Evolutionary conservation across 129 eudicot species (phyloP), one percentile per base, ranked within the genome.

Genomic region (Flaveria brownii): DNA sequence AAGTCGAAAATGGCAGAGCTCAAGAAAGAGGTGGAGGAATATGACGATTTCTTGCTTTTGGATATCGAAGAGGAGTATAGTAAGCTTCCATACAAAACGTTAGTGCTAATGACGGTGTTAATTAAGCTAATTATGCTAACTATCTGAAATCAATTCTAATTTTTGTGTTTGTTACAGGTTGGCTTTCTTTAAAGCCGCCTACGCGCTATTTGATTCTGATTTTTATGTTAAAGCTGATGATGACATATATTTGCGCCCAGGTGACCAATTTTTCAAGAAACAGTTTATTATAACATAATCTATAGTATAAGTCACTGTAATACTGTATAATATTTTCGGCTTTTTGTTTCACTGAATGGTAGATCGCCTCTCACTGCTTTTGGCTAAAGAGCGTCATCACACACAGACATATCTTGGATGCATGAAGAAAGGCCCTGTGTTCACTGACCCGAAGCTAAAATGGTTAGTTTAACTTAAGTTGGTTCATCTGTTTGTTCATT

Each of bases 21-120:
- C 23, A 85, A 30, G 77, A 84, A 83, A 85, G 98, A 94, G 82
- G 84, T 94, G 42, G 85, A 88, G 49, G 81, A 86, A 74, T 89
- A 85, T 30, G 96, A 94, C 46, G 99, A 94, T 76, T 94, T 94
- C 85, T 15, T 94, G 59, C 85, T 94, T 47, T 81, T 94, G 71
- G 96, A 94, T 82, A 89, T 94, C 47, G 86, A 88, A 77, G 99
- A 94, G 88, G 90, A 89, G 96, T 94, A 94, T 39, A 89, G 90
- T 87, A 89, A 94, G 91, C 99, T 94, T 82, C 99, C 97, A 17
- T 87, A 91, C 86, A 91, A 94, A 87, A 94, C 97, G 96, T 94
- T 84, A 89, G 98, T 94, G 62, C 82, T 83, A 54, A 65, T 50
- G 33, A 68, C 51, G 73, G 78, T 42, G 46, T 9, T 41, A 43